Conservation (phyloP, 805 yeast genomes). For the Yamadazyma sp. region DNA sequence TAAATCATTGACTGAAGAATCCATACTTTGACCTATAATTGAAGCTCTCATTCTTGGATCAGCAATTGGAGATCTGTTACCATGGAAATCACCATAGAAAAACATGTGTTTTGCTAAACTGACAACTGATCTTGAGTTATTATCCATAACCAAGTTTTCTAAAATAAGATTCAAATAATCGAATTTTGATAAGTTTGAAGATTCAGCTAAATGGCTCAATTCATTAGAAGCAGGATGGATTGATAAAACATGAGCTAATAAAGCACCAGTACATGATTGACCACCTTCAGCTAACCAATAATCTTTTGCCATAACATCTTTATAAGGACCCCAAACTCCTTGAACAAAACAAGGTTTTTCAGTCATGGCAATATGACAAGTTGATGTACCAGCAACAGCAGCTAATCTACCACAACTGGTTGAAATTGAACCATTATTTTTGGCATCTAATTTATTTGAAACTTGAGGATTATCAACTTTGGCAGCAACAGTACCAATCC, state of each 20-base stretch:
- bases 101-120: conserved; percentile 80
- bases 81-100: conserved; percentile 95
- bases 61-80: conserved; percentile 97
- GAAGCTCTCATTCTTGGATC: conserved; percentile 92
- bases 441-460: conserved; percentile 43
- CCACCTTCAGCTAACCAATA: conserved; percentile 99
- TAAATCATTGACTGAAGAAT: conserved; percentile 74
- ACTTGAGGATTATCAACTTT: conserved; percentile 63
- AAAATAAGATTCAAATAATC: conserved; percentile 77
- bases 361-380: conserved; percentile 91
- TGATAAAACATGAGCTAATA: conserved; percentile 80
- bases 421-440: conserved; percentile 42
- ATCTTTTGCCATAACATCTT: conserved; percentile 86
- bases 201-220: conserved; percentile 62
- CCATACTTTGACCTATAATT: conserved; percentile 92
- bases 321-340: conserved; percentile 99
- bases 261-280: conserved; percentile 96
- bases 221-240: conserved; percentile 87
- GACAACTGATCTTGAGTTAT: conserved; percentile 67
- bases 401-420: conserved; percentile 83
- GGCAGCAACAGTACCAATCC: conserved; percentile 98
- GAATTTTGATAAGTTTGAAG: conserved; percentile 69
- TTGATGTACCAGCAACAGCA: conserved; percentile 97
- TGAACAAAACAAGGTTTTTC: conserved; percentile 82
- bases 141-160: conserved; percentile 59